phyloP scores from a whole-genome alignment of 306 rosid genomes.

The Casuarina equisetifolia region DNA sequence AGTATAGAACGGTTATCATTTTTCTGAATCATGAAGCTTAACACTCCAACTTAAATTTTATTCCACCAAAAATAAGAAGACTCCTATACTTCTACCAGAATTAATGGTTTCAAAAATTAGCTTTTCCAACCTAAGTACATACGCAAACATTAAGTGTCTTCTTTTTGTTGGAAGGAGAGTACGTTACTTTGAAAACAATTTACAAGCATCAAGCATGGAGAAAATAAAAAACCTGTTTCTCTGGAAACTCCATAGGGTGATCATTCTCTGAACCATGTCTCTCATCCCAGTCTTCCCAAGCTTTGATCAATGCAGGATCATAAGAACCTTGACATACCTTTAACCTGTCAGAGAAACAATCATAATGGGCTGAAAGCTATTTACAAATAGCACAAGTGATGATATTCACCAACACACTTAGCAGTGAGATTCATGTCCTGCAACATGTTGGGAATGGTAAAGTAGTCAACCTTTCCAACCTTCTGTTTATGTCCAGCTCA shows the following conservation, averaged over 20 bases:
- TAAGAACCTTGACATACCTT: constrained; percentile 83
- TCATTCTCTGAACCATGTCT: constrained; percentile 73
- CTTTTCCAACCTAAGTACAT: background rate
- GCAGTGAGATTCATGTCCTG: background rate
- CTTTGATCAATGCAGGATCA: constrained; percentile 57
- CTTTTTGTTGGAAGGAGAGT: background rate
- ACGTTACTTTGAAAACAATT: constrained; percentile 9
- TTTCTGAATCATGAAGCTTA: background rate
- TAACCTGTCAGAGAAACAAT: constrained; percentile 49
- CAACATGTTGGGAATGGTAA: background rate
- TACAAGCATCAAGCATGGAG: constrained; percentile 11
- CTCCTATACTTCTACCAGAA: background rate
- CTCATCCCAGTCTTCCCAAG: constrained; percentile 90
- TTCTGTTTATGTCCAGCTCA: background rate
- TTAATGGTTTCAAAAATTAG: background rate
- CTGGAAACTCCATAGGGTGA: constrained; percentile 79
- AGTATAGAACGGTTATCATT: constrained; percentile 17
- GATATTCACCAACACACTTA: constrained; percentile 1
- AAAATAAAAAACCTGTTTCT: constrained; percentile 65
- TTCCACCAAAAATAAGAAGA: background rate
- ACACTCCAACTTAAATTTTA: background rate
- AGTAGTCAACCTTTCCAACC: background rate
- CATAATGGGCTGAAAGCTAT: constrained; percentile 25
- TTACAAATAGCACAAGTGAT: constrained; percentile 6
- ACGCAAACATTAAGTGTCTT: background rate